Conservation (phyloP, 306 rosid genomes). For the Prunus kanzakura region DNA sequence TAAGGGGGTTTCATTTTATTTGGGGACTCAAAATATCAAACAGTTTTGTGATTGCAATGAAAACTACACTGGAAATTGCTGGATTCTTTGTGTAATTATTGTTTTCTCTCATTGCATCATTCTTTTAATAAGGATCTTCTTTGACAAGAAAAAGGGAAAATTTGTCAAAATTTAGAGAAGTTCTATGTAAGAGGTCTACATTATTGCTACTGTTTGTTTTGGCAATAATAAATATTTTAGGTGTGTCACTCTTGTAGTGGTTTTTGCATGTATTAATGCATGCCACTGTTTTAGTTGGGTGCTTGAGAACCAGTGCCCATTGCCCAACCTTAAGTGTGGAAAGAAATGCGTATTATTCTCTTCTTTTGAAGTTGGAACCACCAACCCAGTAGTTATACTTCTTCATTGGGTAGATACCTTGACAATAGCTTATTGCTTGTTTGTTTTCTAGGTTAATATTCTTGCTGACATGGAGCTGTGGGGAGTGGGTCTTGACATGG, state of each 20-base stretch:
- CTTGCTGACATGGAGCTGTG: constrained; percentile 96
- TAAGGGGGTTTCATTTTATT: neutral
- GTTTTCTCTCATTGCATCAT: neutral
- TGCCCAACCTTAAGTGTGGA: constrained; percentile 3
- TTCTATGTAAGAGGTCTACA: neutral
- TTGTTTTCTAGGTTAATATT: constrained; percentile 60
- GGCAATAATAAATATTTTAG: neutral
- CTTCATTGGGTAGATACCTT: constrained; percentile 19
- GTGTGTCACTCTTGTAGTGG: neutral
- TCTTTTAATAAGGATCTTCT: neutral
- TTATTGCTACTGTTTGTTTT: neutral
- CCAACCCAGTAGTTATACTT: neutral
- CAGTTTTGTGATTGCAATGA: neutral
- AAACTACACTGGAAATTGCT: neutral
- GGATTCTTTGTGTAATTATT: neutral
- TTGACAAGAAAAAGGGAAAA: neutral
- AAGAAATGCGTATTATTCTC: neutral
- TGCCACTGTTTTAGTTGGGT: constrained; percentile 1
- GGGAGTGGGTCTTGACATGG: constrained; percentile 96
- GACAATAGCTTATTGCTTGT: constrained; percentile 24
- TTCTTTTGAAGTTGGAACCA: neutral
- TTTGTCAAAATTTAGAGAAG: neutral
- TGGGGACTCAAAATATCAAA: neutral
- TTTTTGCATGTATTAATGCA: neutral
- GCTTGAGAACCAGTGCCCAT: neutral